phyloP scores from a whole-genome alignment of 2,329 filamentous ascomycete genomes.

The Clonostachys solani region DNA sequence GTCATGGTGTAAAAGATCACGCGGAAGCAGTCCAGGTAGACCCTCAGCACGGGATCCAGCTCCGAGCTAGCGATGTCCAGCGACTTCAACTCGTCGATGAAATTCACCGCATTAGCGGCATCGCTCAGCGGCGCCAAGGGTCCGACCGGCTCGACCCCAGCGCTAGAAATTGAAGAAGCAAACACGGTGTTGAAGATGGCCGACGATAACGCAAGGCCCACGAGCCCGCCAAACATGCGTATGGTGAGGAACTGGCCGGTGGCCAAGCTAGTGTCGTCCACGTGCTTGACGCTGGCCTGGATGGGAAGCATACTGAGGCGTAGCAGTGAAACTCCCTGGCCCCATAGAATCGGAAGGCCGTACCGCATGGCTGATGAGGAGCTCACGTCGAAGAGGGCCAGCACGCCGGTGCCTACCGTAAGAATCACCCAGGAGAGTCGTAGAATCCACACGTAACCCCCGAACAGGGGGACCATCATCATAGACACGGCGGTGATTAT shows the following conservation, averaged over 20 bases:
- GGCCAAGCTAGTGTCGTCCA: conserved; percentile 60
- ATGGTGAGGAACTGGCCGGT: conserved; percentile 65
- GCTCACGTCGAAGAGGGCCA: conserved; percentile 37
- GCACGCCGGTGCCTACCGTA: too few species aligned
- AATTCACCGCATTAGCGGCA: too few species aligned
- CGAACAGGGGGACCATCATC: conserved; percentile 33
- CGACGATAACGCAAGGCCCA: conserved; percentile 60
- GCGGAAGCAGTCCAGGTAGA: too few species aligned
- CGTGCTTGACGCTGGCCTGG: conserved; percentile 55
- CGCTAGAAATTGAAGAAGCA: too few species aligned
- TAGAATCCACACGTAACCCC: too few species aligned
- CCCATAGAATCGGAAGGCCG: conserved; percentile 58
- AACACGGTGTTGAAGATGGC: conserved; percentile 66
- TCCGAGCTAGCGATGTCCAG: too few species aligned
- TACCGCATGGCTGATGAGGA: conserved; percentile 52
- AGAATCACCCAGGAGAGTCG: too few species aligned
- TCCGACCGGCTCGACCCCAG: too few species aligned
- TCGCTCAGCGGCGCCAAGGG: too few species aligned
- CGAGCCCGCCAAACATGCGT: conserved; percentile 63
- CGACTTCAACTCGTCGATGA: too few species aligned
- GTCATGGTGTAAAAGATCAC: too few species aligned
- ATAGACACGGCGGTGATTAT: conserved; percentile 55
- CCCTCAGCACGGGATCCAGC: too few species aligned
- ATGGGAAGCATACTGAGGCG: conserved; percentile 56
- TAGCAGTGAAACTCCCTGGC: conserved; percentile 63